Percentiles rank a stretch among this genome's conserved stretches.
phyloP scores from a whole-genome alignment of 2,329 filamentous ascomycete genomes.

The Immersiporthe knoxdaviesiana region DNA sequence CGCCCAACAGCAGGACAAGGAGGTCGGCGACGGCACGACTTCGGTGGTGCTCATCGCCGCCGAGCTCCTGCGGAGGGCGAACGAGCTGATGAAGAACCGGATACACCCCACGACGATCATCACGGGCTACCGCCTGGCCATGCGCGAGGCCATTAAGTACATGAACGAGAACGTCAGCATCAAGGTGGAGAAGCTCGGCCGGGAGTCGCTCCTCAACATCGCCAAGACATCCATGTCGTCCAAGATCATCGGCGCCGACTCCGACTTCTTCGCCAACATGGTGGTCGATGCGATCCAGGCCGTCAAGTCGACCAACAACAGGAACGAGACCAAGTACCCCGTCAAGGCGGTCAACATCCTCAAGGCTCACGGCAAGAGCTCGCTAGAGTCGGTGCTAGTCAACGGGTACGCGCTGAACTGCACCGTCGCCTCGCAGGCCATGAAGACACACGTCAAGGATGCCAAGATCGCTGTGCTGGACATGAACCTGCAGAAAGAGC shows the following conservation, averaged over 20 bases:
- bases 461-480: constrained; percentile 97
- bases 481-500: constrained; percentile 98
- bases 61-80: constrained; percentile 88
- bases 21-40: constrained; percentile 97
- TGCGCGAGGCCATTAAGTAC: constrained; percentile 96
- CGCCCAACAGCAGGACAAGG: constrained; percentile 98
- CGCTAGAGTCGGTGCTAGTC: constrained; percentile 83
- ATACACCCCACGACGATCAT: constrained; percentile 99
- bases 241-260: constrained; percentile 96
- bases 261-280: constrained; percentile 97
- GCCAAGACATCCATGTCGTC: constrained; percentile 99
- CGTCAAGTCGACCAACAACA: constrained; percentile 91
- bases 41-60: constrained; percentile 97
- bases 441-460: constrained; percentile 89
- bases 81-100: constrained; percentile 99
- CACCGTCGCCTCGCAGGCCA: constrained; percentile 96
- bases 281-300: constrained; percentile 95
- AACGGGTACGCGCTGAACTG: constrained; percentile 98
- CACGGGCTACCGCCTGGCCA: constrained; percentile 92
- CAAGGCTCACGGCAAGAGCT: constrained; percentile 95
- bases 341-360: constrained; percentile 99
- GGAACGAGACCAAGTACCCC: constrained; percentile 91
- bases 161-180: constrained; percentile 98
- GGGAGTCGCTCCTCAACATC: constrained; percentile 90
- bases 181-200: constrained; percentile 88